phyloP scores from a whole-genome alignment of 257 asterid genomes.

The Nicotiana attenuata region DNA sequence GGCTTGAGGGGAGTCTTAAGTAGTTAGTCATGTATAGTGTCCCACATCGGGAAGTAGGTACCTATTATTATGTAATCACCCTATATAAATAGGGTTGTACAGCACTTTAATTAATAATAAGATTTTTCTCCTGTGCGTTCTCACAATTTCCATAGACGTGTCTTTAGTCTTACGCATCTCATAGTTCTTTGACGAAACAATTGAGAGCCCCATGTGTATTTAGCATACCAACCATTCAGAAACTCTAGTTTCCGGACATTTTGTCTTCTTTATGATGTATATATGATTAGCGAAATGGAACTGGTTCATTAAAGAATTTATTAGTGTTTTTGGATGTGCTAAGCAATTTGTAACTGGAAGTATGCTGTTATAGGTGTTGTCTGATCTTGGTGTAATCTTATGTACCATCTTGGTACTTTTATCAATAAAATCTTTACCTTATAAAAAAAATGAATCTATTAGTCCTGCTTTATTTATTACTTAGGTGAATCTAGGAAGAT shows the following conservation, averaged over 20 bases:
- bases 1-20: no score
- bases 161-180: background rate
- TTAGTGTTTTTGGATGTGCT: background rate
- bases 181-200: background rate
- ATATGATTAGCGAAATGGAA: background rate
- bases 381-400: no score
- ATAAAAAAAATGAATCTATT: background rate
- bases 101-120: no score
- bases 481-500: background rate
- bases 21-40: no score
- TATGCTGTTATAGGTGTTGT: no score
- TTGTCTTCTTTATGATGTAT: slow-evolving; percentile 1
- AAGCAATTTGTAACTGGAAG: no score
- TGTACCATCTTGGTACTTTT: no score
- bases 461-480: background rate
- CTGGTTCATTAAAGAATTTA: background rate
- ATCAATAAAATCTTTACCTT: no score
- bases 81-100: no score
- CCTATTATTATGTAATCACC: no score
- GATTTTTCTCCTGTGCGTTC: no score
- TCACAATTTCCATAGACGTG: background rate
- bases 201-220: background rate
- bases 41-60: no score
- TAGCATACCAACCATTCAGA: background rate
- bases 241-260: background rate